Percentiles rank a stretch among this genome's conserved stretches.
These are phyloP conservation scores for Pluteus cervinus DNA, from an alignment of 768 basidiomycete genomes.

Conservation along the genomic window DNA sequence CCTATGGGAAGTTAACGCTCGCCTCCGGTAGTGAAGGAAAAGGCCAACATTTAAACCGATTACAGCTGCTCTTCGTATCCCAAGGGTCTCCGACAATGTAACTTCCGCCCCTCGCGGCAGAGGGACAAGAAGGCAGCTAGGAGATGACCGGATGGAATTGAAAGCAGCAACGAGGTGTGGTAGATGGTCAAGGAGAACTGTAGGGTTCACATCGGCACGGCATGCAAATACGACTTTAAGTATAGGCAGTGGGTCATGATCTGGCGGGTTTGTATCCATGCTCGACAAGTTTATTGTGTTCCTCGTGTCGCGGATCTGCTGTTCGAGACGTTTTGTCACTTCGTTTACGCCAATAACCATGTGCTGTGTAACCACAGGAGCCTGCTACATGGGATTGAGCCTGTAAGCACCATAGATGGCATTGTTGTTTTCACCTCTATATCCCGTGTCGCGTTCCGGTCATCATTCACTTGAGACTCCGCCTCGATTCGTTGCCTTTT, in stretches of 20 bases:
- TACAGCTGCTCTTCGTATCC: slow-evolving; percentile 59
- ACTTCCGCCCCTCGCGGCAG: slow-evolving; percentile 65
- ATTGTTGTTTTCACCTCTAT: not conserved
- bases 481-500: slow-evolving; percentile 16
- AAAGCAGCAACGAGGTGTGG: slow-evolving; percentile 73
- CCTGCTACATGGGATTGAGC: too few species aligned
- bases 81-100: slow-evolving; percentile 53
- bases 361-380: slow-evolving; percentile 40
- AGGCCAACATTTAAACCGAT: slow-evolving; percentile 60
- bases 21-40: not conserved
- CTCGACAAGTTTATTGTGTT: slow-evolving; percentile 11
- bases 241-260: slow-evolving; percentile 13
- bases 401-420: too few species aligned
- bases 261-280: slow-evolving; percentile 6
- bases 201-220: slow-evolving; percentile 68
- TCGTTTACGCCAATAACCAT: slow-evolving; percentile 70
- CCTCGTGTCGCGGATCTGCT: slow-evolving; percentile 33
- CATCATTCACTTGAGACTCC: slow-evolving; percentile 3
- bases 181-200: slow-evolving; percentile 65
- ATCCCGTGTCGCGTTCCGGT: slow-evolving; percentile 6
- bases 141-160: slow-evolving; percentile 38
- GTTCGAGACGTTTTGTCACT: slow-evolving; percentile 71
- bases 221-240: slow-evolving; percentile 61
- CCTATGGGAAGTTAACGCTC: slow-evolving; percentile 22
- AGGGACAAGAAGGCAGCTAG: too few species aligned